A percentile compares a stretch with the other conserved stretches of the same genome.
These are phyloP conservation scores for Penicillium chermesinum DNA, from an alignment of 495 filamentous ascomycete species.

Conservation along the genomic window DNA sequence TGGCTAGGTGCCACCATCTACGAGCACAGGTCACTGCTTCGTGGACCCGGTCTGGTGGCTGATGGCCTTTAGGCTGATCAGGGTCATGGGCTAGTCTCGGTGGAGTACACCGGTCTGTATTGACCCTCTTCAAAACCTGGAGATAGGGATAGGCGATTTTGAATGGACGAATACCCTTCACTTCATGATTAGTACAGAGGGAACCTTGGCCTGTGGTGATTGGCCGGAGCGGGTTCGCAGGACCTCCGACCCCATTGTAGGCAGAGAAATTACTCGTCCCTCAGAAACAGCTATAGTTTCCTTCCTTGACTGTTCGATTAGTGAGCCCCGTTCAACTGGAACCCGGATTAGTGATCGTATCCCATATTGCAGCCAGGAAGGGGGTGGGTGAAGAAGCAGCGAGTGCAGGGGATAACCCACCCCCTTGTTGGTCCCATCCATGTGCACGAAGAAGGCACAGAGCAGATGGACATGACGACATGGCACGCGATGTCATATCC, in stretches of 20 bases:
- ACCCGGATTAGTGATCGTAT: too few relatives aligned
- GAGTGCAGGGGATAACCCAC: neutral
- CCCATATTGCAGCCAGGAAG: neutral
- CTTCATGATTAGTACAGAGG: neutral
- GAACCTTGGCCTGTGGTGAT: neutral
- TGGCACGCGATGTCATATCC: slow-evolving; percentile 3
- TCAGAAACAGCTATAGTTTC: too few relatives aligned
- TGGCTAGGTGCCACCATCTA: too few relatives aligned
- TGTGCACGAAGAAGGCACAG: slow-evolving; percentile 6
- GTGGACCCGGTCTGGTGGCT: neutral
- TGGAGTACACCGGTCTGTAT: neutral
- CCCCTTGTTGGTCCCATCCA: too few relatives aligned
- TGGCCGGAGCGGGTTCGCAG: neutral
- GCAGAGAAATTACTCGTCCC: too few relatives aligned
- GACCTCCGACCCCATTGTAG: too few relatives aligned
- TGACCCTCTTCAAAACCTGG: neutral
- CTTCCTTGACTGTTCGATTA: too few relatives aligned
- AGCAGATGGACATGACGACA: slow-evolving; percentile 5
- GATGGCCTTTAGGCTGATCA: neutral
- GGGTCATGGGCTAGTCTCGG: neutral
- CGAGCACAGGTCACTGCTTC: neutral
- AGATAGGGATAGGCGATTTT: neutral
- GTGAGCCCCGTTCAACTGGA: too few relatives aligned
- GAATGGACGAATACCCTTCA: neutral
- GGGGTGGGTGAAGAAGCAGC: neutral